A percentile compares a stretch with the other conserved stretches of the same genome.
These are phyloP conservation scores for Fusarium domesticum DNA, from an alignment of 2,329 filamentous ascomycete species.

Conservation along the genomic window DNA sequence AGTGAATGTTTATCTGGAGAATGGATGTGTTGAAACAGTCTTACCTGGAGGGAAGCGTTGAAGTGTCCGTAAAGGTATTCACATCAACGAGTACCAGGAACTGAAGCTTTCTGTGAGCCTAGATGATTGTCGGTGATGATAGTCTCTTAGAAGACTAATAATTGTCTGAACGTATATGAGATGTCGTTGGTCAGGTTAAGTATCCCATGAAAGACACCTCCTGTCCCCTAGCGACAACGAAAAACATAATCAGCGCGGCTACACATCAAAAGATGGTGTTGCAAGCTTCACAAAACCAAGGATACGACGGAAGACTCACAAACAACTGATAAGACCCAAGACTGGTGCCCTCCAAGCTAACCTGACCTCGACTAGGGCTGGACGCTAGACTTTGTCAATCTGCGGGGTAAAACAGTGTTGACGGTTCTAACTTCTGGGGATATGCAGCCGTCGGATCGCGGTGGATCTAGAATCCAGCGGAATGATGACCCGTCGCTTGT, in stretches of 20 bases:
- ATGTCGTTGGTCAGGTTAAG: neutral
- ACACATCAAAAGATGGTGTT: neutral
- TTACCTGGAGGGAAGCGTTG: neutral
- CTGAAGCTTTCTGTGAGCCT: too few species aligned
- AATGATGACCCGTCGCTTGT: neutral
- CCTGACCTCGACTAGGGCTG: neutral
- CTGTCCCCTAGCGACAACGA: neutral
- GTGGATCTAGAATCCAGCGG: neutral
- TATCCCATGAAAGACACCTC: neutral
- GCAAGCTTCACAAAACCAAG: too few species aligned
- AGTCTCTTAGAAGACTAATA: too few species aligned
- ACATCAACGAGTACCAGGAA: neutral
- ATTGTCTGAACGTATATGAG: too few species aligned
- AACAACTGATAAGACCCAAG: neutral
- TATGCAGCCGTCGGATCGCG: conserved; percentile 9
- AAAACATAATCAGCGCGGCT: neutral
- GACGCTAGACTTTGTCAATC: neutral
- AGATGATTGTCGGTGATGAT: too few species aligned
- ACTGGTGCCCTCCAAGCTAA: neutral
- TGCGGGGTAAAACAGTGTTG: neutral
- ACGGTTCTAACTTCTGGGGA: neutral
- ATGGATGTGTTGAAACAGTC: neutral
- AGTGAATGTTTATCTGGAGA: neutral
- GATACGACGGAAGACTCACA: neutral
- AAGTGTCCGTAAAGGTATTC: neutral